Percentiles rank a stretch among this genome's conserved stretches.
phyloP scores from a whole-genome alignment of 2,329 filamentous ascomycete genomes.

The Neoascochyta sp. region DNA sequence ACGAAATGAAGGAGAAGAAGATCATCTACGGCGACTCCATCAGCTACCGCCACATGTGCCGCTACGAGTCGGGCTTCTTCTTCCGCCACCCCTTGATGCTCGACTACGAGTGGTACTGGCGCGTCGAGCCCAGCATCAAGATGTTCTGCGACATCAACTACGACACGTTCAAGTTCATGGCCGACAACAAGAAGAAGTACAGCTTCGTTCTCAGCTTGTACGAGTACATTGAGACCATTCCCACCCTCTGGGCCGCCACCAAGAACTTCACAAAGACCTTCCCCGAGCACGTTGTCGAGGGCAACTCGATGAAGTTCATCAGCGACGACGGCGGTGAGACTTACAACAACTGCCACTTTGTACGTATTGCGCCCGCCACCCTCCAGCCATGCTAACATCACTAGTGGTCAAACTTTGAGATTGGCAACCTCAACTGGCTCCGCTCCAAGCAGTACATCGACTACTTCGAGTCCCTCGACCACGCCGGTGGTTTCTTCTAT shows the following conservation, averaged over 20 bases:
- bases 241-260: slow-evolving; percentile 89
- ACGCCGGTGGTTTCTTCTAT: slow-evolving; percentile 96
- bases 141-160: slow-evolving; percentile 94
- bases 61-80: slow-evolving; percentile 98
- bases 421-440: slow-evolving; percentile 91
- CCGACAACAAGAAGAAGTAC: slow-evolving; percentile 96
- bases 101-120: slow-evolving; percentile 99
- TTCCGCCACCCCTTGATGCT: slow-evolving; percentile 91
- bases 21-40: slow-evolving; percentile 98
- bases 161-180: slow-evolving; percentile 95
- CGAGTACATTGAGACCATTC: slow-evolving; percentile 95
- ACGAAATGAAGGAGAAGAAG: slow-evolving; percentile 90
- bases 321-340: slow-evolving; percentile 86
- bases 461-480: slow-evolving; percentile 84
- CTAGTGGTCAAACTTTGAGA: slow-evolving; percentile 98
- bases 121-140: slow-evolving; percentile 94
- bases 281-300: slow-evolving; percentile 79
- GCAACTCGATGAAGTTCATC: slow-evolving; percentile 86
- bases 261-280: slow-evolving; percentile 91
- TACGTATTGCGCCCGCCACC: slow-evolving; percentile 47
- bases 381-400: slow-evolving; percentile 16
- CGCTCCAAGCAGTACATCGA: slow-evolving; percentile 84
- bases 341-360: slow-evolving; percentile 97
- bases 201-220: slow-evolving; percentile 93
- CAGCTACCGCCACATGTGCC: slow-evolving; percentile 99